Conservation (phyloP, 2,329 filamentous ascomycete genomes). For the Penicillium sp. region DNA sequence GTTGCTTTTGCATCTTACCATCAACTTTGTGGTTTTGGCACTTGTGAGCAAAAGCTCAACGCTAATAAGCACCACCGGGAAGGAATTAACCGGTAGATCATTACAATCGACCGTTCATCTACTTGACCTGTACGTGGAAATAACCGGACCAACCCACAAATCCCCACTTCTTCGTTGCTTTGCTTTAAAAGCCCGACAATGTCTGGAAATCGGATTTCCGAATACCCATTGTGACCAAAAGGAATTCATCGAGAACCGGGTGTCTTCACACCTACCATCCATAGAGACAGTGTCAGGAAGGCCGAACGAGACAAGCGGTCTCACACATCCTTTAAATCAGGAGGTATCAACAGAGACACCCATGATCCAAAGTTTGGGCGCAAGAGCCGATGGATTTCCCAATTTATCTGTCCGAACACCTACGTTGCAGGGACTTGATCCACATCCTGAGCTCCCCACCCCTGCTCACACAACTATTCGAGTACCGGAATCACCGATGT, state of each 20-base stretch:
- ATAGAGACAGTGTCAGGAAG: background rate
- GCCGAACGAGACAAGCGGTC: background rate
- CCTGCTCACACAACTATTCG: background rate
- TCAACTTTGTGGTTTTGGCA: conserved; percentile 12
- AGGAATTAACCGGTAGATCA: background rate
- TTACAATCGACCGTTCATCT: conserved; percentile 7
- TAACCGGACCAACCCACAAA: conserved; percentile 2
- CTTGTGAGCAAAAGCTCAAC: background rate
- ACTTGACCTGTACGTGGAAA: conserved; percentile 15
- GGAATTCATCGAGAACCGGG: background rate
- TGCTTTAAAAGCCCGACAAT: conserved; percentile 12
- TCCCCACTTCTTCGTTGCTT: conserved; percentile 15
- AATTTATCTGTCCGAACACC: background rate
- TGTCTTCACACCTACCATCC: background rate
- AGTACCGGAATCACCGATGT: background rate
- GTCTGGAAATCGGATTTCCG: background rate
- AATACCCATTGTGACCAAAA: background rate
- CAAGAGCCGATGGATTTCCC: too few species aligned
- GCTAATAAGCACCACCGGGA: background rate
- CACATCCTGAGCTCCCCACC: background rate
- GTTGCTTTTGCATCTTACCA: conserved; percentile 16
- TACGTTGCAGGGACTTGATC: too few species aligned
- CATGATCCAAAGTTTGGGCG: too few species aligned
- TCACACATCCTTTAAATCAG: background rate
- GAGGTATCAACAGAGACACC: background rate